Conservation (phyloP, 331 rosid genomes). For the Quercus phellos region DNA sequence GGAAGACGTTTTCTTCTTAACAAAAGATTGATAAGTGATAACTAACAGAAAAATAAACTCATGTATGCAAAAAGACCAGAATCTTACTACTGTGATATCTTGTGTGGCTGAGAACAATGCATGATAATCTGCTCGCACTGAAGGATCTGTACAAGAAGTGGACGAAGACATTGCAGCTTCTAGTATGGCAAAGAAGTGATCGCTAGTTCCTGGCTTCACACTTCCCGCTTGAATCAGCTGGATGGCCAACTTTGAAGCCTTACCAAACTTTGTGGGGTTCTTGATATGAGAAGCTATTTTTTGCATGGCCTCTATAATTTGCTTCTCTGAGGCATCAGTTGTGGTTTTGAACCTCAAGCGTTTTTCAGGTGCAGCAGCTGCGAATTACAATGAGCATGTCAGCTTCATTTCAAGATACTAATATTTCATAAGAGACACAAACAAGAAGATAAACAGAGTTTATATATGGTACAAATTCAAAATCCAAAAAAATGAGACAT, state of each 20-base stretch:
- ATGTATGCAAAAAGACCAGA: neutral
- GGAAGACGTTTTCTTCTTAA: neutral
- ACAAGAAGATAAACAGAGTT: neutral
- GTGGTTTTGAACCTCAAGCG: conserved; percentile 77
- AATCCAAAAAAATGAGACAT: neutral
- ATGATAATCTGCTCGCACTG: conserved; percentile 66
- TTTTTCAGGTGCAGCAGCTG: conserved; percentile 57
- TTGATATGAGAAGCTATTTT: conserved; percentile 89
- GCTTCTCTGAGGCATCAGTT: conserved; percentile 82
- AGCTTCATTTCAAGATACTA: conserved; percentile 12
- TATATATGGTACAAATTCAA: neutral
- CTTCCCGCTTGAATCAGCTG: conserved; percentile 89
- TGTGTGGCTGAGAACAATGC: conserved; percentile 66
- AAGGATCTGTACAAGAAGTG: conserved; percentile 67
- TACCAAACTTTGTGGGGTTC: conserved; percentile 67
- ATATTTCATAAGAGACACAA: neutral
- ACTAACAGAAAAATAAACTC: neutral
- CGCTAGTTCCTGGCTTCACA: conserved; percentile 65
- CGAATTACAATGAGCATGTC: conserved; percentile 18
- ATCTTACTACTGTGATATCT: conserved; percentile 55
- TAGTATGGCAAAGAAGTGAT: conserved; percentile 56
- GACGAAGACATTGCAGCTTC: conserved; percentile 81
- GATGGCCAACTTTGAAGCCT: conserved; percentile 89
- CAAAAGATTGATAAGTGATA: neutral
- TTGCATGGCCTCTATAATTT: conserved; percentile 83